Conservation (phyloP, 805 yeast species). For the Saccharomycopsis capsularis region DNA sequence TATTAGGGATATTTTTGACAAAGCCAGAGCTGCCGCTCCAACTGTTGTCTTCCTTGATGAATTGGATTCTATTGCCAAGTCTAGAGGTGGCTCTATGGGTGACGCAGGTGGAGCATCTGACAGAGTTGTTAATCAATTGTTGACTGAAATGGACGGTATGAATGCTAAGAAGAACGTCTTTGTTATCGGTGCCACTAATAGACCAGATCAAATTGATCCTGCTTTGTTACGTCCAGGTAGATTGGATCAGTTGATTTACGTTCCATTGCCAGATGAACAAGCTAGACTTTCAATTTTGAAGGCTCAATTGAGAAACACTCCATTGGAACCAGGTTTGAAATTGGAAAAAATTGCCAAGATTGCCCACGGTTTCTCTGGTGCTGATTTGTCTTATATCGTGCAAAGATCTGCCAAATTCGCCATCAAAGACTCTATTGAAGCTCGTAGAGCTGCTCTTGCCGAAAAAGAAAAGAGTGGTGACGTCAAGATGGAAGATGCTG, state of each 20-base stretch:
- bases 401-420: conserved; percentile 99
- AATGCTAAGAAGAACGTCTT: conserved; percentile 98
- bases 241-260: conserved; percentile 96
- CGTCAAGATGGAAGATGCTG: conserved; percentile 39
- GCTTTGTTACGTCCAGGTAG: conserved; percentile 98
- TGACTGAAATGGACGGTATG: conserved; percentile 99
- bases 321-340: conserved; percentile 94
- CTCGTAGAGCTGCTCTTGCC: conserved; percentile 44
- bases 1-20: conserved; percentile 95
- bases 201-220: conserved; percentile 99
- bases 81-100: conserved; percentile 94
- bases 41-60: conserved; percentile 98
- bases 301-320: conserved; percentile 97
- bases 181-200: conserved; percentile 98
- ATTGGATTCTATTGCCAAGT: conserved; percentile 96
- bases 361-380: conserved; percentile 99
- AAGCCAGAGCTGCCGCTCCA: conserved; percentile 99
- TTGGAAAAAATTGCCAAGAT: conserved; percentile 82
- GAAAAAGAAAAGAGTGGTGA: conserved; percentile 43
- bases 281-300: conserved; percentile 89
- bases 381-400: conserved; percentile 93
- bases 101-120: conserved; percentile 99
- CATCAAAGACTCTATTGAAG: conserved; percentile 95
- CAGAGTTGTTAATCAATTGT: conserved; percentile 92
- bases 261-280: conserved; percentile 93